A percentile compares a stretch with the other conserved stretches of the same genome.
phyloP scores from a whole-genome alignment of 2,329 filamentous ascomycete genomes.

The Penicillium sp. region DNA sequence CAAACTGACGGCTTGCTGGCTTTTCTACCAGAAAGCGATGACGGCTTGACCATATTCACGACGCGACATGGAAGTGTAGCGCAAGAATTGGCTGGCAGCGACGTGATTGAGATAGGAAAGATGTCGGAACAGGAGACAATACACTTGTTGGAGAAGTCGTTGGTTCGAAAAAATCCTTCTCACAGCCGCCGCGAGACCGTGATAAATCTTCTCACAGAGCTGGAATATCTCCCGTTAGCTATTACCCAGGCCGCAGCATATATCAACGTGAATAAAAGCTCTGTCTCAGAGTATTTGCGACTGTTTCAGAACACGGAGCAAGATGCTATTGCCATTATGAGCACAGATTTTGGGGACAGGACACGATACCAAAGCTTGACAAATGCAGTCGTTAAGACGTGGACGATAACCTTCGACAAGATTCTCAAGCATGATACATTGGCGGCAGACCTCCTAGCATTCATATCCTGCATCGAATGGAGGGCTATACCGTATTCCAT shows the following conservation, averaged over 20 bases:
- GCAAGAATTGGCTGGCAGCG: background rate
- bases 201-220: constrained; percentile 2
- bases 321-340: constrained; percentile 6
- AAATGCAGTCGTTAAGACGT: constrained; percentile 14
- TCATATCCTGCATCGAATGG: background rate
- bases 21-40: constrained; percentile 14
- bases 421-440: background rate
- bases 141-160: constrained; percentile 1
- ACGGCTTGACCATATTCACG: constrained; percentile 22
- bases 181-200: background rate
- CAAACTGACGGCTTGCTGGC: background rate
- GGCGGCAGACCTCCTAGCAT: background rate
- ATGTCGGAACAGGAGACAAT: constrained; percentile 4
- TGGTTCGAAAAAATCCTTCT: background rate
- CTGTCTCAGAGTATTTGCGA: constrained; percentile 1
- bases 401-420: constrained; percentile 16
- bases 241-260: constrained; percentile 18
- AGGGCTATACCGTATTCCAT: background rate
- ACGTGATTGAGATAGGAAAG: too few relatives aligned
- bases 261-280: constrained; percentile 10
- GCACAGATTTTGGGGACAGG: constrained; percentile 12
- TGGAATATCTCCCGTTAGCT: constrained; percentile 16
- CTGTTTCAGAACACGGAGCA: constrained; percentile 8
- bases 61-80: constrained; percentile 17
- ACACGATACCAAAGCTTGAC: constrained; percentile 8